These are phyloP conservation scores for Populus deltoides DNA, from an alignment of 345 rosid genomes.

Conservation along the genomic window DNA sequence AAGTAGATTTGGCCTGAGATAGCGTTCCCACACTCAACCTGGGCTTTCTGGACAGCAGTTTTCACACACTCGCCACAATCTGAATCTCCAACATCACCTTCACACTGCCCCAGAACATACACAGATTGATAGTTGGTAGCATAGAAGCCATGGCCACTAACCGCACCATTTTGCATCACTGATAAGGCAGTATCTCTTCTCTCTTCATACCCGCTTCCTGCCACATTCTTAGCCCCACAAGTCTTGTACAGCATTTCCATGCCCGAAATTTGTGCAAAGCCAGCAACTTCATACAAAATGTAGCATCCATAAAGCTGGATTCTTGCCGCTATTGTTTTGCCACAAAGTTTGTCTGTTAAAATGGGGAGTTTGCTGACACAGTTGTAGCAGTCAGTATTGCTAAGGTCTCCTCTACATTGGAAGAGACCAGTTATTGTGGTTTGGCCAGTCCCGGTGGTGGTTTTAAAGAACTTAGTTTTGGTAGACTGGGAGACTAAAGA, in stretches of 20 bases:
- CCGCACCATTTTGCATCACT: slow-evolving; percentile 66
- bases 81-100: slow-evolving; percentile 90
- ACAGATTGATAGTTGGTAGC: slow-evolving; percentile 63
- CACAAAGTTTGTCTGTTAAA: slow-evolving; percentile 68
- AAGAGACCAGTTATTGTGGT: slow-evolving; percentile 78
- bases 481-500: slow-evolving; percentile 79
- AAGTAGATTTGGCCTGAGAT: slow-evolving; percentile 81
- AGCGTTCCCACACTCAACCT: slow-evolving; percentile 89
- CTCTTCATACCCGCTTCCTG: slow-evolving; percentile 81
- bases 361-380: slow-evolving; percentile 88
- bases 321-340: slow-evolving; percentile 70
- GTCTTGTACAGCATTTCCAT: slow-evolving; percentile 85
- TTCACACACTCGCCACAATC: slow-evolving; percentile 84
- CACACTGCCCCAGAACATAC: slow-evolving; percentile 83
- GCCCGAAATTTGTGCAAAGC: slow-evolving; percentile 83
- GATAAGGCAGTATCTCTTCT: slow-evolving; percentile 78
- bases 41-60: slow-evolving; percentile 74
- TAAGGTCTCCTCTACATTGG: slow-evolving; percentile 92
- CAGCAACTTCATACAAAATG: slow-evolving; percentile 75
- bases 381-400: slow-evolving; percentile 69
- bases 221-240: slow-evolving; percentile 60
- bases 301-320: slow-evolving; percentile 88
- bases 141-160: slow-evolving; percentile 66
- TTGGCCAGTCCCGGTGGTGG: slow-evolving; percentile 74
- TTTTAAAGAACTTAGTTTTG: slow-evolving; percentile 74